Base-by-base conservation (phyloP, 345 rosid genomes). In the Melaleuca quinquenervia region DNA sequence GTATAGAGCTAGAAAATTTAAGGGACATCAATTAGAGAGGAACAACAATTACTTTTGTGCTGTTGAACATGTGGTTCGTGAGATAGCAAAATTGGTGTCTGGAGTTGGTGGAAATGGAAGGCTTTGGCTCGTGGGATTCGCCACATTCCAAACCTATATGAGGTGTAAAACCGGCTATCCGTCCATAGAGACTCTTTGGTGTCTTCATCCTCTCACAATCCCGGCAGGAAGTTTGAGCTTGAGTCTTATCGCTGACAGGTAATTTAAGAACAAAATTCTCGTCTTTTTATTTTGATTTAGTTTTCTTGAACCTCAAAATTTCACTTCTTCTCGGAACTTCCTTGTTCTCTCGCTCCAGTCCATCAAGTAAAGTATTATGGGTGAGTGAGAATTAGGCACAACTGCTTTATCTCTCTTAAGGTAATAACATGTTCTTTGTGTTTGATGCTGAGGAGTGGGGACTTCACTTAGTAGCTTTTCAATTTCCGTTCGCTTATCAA, bases 211-310 rank as follows among this genome's bases (percentile, higher is more conserved):
- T 75, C 89, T 96, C 5, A 94, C 95, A 84, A 91, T 97, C 88
- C 98, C 98, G 87, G 97, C 99, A 84, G 87, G 94, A 15, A 92
- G 91, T 89, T 90, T 96, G 51, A 90, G 96, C 78, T 89, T 94
- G 91, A 94, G 94, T 93, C 96, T 96, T 84, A 88, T 91, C 92
- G 87, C 93, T 84, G 93, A 95, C 90, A 93, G 99, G 99, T 96
- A 91, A 55, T 27, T 32, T 27, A 29, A 20, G 70, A 52, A 56
- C 50, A 82, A 70, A 70, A 41, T 50, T 82, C 44, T 54, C 18
- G 45, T 50, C 84, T 82, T 52, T 9, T 36, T 51, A 52, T 16
- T 15, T 22, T 27, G 45, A 36, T 15, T 82, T 51, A 11, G 27
- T 48, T 36, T 70, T 36, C 48, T 70, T 70, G 24, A 70, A 32